phyloP scores from a whole-genome alignment of 306 rosid genomes.

The Sindora glabra region DNA sequence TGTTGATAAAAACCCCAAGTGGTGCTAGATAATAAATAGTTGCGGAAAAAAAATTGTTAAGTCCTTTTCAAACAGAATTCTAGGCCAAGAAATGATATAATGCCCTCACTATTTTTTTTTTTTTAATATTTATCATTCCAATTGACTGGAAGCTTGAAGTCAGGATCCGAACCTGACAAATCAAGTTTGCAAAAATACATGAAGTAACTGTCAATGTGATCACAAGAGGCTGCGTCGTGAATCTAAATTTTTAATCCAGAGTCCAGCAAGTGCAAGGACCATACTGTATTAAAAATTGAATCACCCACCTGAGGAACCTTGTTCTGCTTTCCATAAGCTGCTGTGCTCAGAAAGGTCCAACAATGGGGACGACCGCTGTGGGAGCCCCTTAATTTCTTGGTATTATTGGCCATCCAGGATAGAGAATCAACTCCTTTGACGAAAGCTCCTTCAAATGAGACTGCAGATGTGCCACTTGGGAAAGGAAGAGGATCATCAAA shows the following conservation, averaged over 20 bases:
- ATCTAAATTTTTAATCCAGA: background rate
- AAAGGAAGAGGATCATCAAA: constrained; percentile 83
- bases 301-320: constrained; percentile 86
- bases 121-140: background rate
- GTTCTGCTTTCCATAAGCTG: constrained; percentile 72
- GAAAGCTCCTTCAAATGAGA: constrained; percentile 93
- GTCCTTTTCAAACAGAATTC: background rate
- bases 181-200: background rate
- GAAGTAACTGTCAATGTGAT: background rate
- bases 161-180: constrained; percentile 1
- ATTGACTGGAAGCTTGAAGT: background rate
- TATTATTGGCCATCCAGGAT: constrained; percentile 94
- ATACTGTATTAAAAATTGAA: background rate
- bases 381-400: constrained; percentile 48
- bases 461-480: constrained; percentile 20
- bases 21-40: background rate
- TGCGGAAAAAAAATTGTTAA: background rate
- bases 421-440: constrained; percentile 78
- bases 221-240: background rate
- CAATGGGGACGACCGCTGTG: constrained; percentile 58
- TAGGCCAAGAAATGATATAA: background rate
- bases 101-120: background rate
- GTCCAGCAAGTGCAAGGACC: background rate
- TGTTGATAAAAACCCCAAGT: background rate
- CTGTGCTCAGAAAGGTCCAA: constrained; percentile 91